phyloP scores from a whole-genome alignment of 805 yeast species.

The Teunomyces panamensis region DNA sequence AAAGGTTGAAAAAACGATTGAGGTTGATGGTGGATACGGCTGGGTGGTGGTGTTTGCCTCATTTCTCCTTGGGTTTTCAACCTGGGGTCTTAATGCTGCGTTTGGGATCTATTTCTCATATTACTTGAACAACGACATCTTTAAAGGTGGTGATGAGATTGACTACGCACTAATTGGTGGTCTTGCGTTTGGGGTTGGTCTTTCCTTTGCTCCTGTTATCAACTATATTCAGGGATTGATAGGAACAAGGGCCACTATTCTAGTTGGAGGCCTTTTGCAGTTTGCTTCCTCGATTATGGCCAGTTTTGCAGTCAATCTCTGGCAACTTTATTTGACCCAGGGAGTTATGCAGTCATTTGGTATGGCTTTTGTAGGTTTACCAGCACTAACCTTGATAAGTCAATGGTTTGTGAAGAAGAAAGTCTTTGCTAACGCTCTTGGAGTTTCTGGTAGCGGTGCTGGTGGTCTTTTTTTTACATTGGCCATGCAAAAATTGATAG shows the following conservation, averaged over 20 bases:
- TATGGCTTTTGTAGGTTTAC: slow-evolving; percentile 54
- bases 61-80: slow-evolving; percentile 49
- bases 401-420: slow-evolving; percentile 69
- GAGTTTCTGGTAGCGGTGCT: slow-evolving; percentile 50
- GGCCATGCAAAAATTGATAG: slow-evolving; percentile 45
- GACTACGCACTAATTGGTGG: slow-evolving; percentile 73
- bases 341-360: slow-evolving; percentile 63
- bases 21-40: slow-evolving; percentile 61
- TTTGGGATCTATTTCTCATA: slow-evolving; percentile 62
- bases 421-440: slow-evolving; percentile 49
- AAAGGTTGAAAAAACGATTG: neutral
- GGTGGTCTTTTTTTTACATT: slow-evolving; percentile 52
- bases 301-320: slow-evolving; percentile 52
- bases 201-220: slow-evolving; percentile 50
- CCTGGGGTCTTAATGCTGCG: slow-evolving; percentile 75
- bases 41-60: slow-evolving; percentile 60
- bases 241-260: slow-evolving; percentile 40
- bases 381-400: slow-evolving; percentile 59
- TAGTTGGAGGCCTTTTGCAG: slow-evolving; percentile 49
- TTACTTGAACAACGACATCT: slow-evolving; percentile 49
- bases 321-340: slow-evolving; percentile 70
- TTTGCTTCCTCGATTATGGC: slow-evolving; percentile 59
- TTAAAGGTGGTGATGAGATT: slow-evolving; percentile 51
- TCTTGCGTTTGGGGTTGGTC: slow-evolving; percentile 54
- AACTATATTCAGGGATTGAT: slow-evolving; percentile 44